phyloP scores from a whole-genome alignment of 2,329 filamentous ascomycete species.

The Arthrobotrys musiformis region DNA sequence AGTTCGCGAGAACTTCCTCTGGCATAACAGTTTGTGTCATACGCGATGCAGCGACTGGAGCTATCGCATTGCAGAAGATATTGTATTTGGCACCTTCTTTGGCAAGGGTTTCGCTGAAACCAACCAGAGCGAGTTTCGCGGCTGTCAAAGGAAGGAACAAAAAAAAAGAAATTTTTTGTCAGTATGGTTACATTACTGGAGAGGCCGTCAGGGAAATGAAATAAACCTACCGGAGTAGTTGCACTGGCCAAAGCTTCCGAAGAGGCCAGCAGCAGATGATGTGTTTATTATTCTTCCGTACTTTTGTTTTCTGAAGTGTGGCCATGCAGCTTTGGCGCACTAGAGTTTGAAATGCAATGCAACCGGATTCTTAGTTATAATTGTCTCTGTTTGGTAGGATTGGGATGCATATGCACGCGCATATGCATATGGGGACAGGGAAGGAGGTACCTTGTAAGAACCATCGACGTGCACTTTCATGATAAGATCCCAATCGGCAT shows the following conservation, averaged over 20 bases:
- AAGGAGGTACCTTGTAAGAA: constrained; percentile 77
- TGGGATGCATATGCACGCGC: too few species aligned
- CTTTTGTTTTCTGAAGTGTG: constrained; percentile 98
- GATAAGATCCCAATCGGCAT: constrained; percentile 95
- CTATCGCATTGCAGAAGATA: constrained; percentile 93
- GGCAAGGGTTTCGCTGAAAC: constrained; percentile 96
- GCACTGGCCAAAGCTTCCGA: constrained; percentile 92
- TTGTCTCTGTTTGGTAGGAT: neutral
- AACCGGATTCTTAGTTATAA: constrained; percentile 56
- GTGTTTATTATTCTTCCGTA: constrained; percentile 97
- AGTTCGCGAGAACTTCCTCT: constrained; percentile 83
- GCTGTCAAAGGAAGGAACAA: constrained; percentile 66
- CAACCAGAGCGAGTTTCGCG: constrained; percentile 93
- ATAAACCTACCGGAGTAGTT: constrained; percentile 80
- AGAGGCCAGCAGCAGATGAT: constrained; percentile 92
- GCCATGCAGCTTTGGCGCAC: constrained; percentile 93
- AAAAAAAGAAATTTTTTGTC: neutral
- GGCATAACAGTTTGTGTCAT: constrained; percentile 98
- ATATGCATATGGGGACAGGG: too few species aligned
- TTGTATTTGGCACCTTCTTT: constrained; percentile 99
- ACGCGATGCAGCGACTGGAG: constrained; percentile 91
- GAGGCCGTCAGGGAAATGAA: neutral
- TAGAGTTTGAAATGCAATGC: too few species aligned
- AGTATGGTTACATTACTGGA: too few species aligned
- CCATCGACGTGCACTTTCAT: constrained; percentile 92